Conservation (phyloP, 75 land plant genomes). For the Larix kaempferi region DNA sequence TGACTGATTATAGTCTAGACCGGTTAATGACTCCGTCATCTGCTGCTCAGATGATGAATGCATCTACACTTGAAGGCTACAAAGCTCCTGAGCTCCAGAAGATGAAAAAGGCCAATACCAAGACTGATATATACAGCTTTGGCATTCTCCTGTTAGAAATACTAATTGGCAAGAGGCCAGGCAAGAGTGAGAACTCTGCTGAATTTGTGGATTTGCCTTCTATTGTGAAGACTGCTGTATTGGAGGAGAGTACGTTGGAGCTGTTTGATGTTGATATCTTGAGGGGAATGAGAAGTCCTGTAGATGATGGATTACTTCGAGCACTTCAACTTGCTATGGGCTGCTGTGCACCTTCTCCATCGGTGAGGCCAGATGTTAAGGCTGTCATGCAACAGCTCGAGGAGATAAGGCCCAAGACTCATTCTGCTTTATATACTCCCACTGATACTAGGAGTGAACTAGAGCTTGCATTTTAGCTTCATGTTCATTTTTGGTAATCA, state of each 20-base stretch:
- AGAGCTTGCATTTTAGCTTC: slow-evolving; percentile 10
- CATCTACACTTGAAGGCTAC: slow-evolving; percentile 29
- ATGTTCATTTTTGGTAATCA: not conserved
- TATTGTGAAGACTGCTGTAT: slow-evolving; percentile 26
- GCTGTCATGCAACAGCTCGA: slow-evolving; percentile 57
- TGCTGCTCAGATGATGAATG: slow-evolving; percentile 15
- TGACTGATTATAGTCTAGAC: slow-evolving; percentile 30
- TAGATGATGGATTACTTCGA: slow-evolving; percentile 49
- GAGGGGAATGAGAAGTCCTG: slow-evolving; percentile 19
- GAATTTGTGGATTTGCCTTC: slow-evolving; percentile 22
- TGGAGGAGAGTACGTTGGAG: slow-evolving; percentile 32
- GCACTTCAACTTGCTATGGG: slow-evolving; percentile 74
- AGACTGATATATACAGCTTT: slow-evolving; percentile 28
- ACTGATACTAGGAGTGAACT: slow-evolving; percentile 9
- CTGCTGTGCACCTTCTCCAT: slow-evolving; percentile 75
- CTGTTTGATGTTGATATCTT: slow-evolving; percentile 29
- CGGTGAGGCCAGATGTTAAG: slow-evolving; percentile 54
- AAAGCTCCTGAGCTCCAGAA: slow-evolving; percentile 11
- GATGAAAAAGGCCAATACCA: slow-evolving; percentile 28
- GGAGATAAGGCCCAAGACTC: slow-evolving; percentile 40
- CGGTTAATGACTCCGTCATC: slow-evolving; percentile 18
- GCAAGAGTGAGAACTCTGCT: not conserved
- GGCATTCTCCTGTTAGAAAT: slow-evolving; percentile 21
- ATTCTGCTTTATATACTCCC: not conserved
- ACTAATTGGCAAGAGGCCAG: slow-evolving; percentile 17